phyloP scores from a whole-genome alignment of 2,329 filamentous ascomycete species.

The Calonectria pseudoturangicola region DNA sequence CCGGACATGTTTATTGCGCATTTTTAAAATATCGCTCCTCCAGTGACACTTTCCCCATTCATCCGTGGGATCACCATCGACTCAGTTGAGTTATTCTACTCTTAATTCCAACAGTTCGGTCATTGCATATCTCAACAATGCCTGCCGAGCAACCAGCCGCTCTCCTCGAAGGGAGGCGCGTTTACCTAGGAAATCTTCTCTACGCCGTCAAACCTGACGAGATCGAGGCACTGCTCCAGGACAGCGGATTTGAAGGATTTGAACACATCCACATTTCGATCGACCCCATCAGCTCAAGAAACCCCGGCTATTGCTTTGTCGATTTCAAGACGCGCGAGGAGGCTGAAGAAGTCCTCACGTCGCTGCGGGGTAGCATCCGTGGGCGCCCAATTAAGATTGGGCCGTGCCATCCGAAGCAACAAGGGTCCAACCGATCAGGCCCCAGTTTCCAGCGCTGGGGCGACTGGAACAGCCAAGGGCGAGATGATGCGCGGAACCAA shows the following conservation, averaged over 20 bases:
- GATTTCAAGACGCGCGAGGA: conserved; percentile 76
- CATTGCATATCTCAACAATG: background rate
- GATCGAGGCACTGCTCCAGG: conserved; percentile 75
- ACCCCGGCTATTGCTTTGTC: conserved; percentile 85
- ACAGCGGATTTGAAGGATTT: conserved; percentile 61
- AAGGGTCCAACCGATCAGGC: conserved; percentile 38
- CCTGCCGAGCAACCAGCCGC: conserved; percentile 43
- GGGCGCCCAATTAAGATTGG: conserved; percentile 78
- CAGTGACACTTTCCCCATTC: too few species aligned
- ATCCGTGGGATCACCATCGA: too few species aligned
- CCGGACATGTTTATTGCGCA: too few species aligned
- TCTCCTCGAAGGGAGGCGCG: conserved; percentile 63
- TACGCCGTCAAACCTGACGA: conserved; percentile 73
- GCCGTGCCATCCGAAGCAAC: conserved; percentile 75
- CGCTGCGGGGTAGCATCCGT: conserved; percentile 72
- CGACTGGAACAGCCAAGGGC: conserved; percentile 60
- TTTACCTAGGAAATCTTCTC: conserved; percentile 78
- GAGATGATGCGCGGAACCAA: conserved; percentile 37
- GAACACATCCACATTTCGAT: conserved; percentile 80
- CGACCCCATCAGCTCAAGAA: conserved; percentile 80
- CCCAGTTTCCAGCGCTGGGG: conserved; percentile 65
- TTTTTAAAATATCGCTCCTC: too few species aligned
- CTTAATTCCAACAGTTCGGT: too few species aligned
- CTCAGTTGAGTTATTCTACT: too few species aligned
- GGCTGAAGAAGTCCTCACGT: conserved; percentile 71